These are phyloP conservation scores for Pythium rishiriense DNA, from an alignment of 352 stramenopile genomes.

Conservation along the genomic window DNA sequence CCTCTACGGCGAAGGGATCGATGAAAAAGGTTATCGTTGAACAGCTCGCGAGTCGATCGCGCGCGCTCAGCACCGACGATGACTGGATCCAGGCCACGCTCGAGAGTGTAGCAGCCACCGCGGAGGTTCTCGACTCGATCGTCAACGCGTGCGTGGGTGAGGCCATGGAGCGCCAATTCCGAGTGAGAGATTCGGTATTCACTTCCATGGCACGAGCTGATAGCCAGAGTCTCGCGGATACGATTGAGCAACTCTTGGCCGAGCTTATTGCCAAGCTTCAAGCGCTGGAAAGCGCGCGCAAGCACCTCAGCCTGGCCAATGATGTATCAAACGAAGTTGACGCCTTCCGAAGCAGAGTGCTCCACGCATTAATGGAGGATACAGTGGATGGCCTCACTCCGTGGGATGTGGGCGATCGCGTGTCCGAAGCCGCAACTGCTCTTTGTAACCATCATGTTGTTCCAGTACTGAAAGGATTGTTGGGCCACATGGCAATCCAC, in stretches of 20 bases:
- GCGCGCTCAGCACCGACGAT: neutral
- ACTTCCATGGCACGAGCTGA: neutral
- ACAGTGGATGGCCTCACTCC: neutral
- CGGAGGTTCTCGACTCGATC: slow-evolving; percentile 1
- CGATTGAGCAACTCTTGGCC: neutral
- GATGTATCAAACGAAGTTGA: neutral
- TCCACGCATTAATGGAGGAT: slow-evolving; percentile 1
- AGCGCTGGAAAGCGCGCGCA: neutral
- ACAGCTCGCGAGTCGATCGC: neutral
- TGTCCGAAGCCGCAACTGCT: neutral
- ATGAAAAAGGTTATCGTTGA: slow-evolving; percentile 45
- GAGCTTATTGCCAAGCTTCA: neutral
- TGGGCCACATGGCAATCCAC: slow-evolving; percentile 34
- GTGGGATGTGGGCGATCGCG: neutral
- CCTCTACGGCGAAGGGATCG: slow-evolving; percentile 48
- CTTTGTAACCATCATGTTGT: neutral
- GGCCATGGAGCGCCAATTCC: neutral
- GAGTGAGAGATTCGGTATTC: neutral
- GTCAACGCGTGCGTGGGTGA: neutral
- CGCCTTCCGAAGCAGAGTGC: neutral
- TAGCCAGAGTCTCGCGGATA: neutral
- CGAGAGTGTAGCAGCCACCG: neutral
- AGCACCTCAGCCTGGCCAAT: neutral
- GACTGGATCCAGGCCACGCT: neutral
- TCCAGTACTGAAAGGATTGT: slow-evolving; percentile 15